Base-by-base conservation (phyloP, 371 early-diverging fungal genomes). In the Mortierella sp. region DNA sequence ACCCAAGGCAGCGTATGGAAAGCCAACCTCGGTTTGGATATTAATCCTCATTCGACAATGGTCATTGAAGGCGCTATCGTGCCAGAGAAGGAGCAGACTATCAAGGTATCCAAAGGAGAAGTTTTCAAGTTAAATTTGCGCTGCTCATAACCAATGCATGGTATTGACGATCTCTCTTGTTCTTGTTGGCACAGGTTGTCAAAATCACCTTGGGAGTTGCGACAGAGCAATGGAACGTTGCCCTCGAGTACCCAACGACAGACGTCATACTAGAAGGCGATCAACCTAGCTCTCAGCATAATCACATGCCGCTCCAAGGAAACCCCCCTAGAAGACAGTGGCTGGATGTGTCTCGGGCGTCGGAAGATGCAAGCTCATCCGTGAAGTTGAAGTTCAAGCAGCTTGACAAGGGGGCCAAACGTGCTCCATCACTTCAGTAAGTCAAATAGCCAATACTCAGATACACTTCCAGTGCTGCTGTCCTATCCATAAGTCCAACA, bases 31-130 rank as follows among this genome's bases (percentile, higher is more conserved):
- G 89, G 93, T 76, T 80, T 96, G 63, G 82, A 88, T 24, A 75
- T 96, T 21, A 73, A 70, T 11, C 91, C 93, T 43, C 89, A 90
- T 49, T 90, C 89, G 65, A 92, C 86, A 35, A 92, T 91, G 48
- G 94, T 94, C 0, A 81, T 95, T 68, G 94, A 96, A 85, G 94
- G 95, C 6, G 71, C 73, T 11, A 76, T 96, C n/a, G 46, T 88
- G 1, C 94, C 96, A 1, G 78, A 85, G 55, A 90, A 89, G 32
- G 92, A 92, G 35, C 91, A 91, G 24, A 93, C 92, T n/a, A 65
- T 96, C 8, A 93, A 93, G 89, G 93, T 92, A 90, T 70, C 46
- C 8, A 16, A 6, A 63, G 18, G 16, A 18, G 6, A 11, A 6
- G 5, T 35, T 11, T 35, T 32, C 2, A 4, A 35, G 63, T 46